These are phyloP conservation scores for Pestalotiopsis sp. DNA, from an alignment of 2,329 filamentous ascomycete genomes.

Conservation along the genomic window DNA sequence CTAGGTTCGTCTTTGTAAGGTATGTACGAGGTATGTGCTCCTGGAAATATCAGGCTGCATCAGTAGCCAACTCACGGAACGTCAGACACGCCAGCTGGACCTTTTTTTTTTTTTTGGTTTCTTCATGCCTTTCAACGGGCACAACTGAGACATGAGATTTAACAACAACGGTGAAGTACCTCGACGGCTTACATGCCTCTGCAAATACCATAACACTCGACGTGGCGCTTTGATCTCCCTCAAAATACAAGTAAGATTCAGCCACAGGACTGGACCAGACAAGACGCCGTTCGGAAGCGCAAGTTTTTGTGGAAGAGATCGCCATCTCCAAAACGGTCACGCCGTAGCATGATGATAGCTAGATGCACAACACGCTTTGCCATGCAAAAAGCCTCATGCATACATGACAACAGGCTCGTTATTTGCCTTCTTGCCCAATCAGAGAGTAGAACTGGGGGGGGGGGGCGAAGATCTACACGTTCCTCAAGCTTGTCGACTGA, in stretches of 20 bases:
- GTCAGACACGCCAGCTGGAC: background rate
- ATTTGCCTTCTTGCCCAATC: background rate
- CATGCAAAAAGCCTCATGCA: background rate
- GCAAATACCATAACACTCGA: background rate
- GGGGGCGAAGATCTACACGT: background rate
- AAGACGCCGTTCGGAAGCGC: background rate
- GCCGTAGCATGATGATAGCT: background rate
- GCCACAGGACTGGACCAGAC: background rate
- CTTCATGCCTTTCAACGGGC: background rate
- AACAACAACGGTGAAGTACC: background rate
- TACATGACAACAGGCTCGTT: background rate
- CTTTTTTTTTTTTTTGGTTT: background rate
- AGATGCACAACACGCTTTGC: background rate
- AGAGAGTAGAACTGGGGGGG: background rate
- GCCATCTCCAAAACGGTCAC: background rate
- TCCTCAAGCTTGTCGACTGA: background rate
- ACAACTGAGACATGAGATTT: background rate
- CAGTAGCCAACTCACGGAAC: background rate
- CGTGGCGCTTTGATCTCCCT: background rate
- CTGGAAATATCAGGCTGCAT: background rate
- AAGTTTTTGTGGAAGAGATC: background rate
- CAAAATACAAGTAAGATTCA: background rate
- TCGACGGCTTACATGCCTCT: background rate
- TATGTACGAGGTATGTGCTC: no score
- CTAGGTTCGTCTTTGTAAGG: no score